A percentile compares a stretch with the other conserved stretches of the same genome.
Conservation (phyloP, 768 basidiomycete genomes). For the Crucibulum laeve region DNA sequence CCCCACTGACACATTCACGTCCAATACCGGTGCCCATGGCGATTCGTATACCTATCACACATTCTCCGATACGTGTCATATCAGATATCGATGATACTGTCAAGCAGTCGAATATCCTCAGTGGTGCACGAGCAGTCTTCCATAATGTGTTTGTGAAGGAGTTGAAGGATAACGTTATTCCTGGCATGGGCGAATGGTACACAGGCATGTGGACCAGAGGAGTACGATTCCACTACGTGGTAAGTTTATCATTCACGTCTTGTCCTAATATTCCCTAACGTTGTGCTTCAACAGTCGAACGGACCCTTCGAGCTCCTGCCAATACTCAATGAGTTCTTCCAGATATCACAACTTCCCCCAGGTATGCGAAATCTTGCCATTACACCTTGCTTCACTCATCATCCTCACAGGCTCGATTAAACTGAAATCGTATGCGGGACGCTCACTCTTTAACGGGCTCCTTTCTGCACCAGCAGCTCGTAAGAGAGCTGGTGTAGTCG, state of each 20-base stretch:
- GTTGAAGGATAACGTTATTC: conserved; percentile 71
- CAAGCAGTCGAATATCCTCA: conserved; percentile 72
- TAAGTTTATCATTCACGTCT: conserved; percentile 31
- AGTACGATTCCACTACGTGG: conserved; percentile 85
- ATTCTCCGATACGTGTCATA: conserved; percentile 70
- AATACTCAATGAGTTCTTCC: conserved; percentile 72
- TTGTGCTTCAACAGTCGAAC: conserved; percentile 58
- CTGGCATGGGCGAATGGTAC: conserved; percentile 83
- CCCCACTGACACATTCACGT: conserved; percentile 4
- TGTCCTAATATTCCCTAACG: not conserved
- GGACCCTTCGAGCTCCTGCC: conserved; percentile 83
- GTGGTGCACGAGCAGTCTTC: conserved; percentile 80
- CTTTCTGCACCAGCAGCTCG: conserved; percentile 78
- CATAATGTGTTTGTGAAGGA: conserved; percentile 91
- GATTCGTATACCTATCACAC: conserved; percentile 46
- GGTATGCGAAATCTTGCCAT: conserved; percentile 29
- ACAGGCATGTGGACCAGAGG: conserved; percentile 62
- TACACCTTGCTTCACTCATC: not conserved
- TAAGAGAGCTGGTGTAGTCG: conserved; percentile 78
- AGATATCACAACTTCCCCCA: conserved; percentile 60
- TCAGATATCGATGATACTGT: conserved; percentile 96
- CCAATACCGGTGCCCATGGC: conserved; percentile 18
- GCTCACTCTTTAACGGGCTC: conserved; percentile 79
- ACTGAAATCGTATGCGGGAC: conserved; percentile 81
- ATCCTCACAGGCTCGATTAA: conserved; percentile 61